Evolutionary conservation across 1,284 basidiomycete genomes (phyloP), one percentile per base, ranked within the genome.

Genomic region (Phlebopus sp.): DNA sequence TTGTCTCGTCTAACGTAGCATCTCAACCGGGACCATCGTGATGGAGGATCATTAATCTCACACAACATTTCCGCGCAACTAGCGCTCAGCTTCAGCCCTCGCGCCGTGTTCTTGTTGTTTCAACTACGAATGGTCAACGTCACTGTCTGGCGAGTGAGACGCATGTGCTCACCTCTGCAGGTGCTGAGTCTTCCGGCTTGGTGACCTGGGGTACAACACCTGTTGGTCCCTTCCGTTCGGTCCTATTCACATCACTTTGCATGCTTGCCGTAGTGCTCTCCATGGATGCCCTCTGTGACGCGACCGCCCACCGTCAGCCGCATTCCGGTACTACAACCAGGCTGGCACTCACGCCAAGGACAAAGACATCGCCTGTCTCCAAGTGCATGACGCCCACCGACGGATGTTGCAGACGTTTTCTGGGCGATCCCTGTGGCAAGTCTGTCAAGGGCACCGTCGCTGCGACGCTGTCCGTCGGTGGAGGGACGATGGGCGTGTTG

Each of bases 401-500:
- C 6, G 21, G 35, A 35, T 17, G 17, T 25, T 50, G 38, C 25
- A 17, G 25, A n/a, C 11, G 34, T 37, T 14, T 32, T 19, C 15
- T 42, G 29, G 36, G 43, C 11, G 27, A 18, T 15, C 13, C 29
- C 19, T n/a, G 42, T 38, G 41, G 27, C 9, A 44, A 27, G 19
- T 37, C 46, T 8, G 49, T 43, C 27, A 64, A 15, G 8, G 56
- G 44, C 13, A 51, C 35, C 9, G 57, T 49, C 3, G 18, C 36
- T 4, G 27, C 19, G 10, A 21, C 21, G 32, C 0, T 25, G 32
- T 35, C 46, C 36, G 1, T 17, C 0, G 5, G 37, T 14, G 46
- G 41, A 15, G 52, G 42, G 31, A 37, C 44, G 23, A 62, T 53
- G 3, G 60, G 60, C 4, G 62, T 66, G n/a, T 51, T 57, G 17